phyloP scores from a whole-genome alignment of 208 protist genomes.

The Herpetomonas samuelpessoai region DNA sequence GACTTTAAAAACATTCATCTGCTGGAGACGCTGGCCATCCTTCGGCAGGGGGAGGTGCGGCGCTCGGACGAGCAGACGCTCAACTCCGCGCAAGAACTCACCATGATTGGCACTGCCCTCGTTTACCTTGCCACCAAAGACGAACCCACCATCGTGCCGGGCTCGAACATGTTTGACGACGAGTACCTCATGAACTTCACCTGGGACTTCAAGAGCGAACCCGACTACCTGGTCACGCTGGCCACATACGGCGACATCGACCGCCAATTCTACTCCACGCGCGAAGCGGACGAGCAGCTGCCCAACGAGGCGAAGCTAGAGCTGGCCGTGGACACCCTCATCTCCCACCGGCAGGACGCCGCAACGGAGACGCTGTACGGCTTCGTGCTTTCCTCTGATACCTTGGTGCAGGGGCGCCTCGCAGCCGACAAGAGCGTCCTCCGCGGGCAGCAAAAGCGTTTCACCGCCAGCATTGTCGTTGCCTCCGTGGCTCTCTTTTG shows the following conservation, averaged over 20 bases:
- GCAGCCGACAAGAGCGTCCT: not conserved
- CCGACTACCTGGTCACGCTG: constrained; percentile 11
- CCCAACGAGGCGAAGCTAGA: constrained; percentile 5
- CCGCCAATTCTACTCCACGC: constrained; percentile 16
- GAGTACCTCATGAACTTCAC: constrained; percentile 8
- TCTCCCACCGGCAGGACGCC: constrained; percentile 13
- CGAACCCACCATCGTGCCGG: not conserved
- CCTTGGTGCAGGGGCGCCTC: not conserved
- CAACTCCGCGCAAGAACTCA: not conserved
- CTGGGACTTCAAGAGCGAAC: constrained; percentile 17
- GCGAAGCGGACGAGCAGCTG: constrained; percentile 3
- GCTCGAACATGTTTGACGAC: constrained; percentile 5
- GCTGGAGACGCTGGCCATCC: not conserved
- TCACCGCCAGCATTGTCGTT: not conserved
- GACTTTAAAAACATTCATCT: not conserved
- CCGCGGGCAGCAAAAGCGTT: not conserved
- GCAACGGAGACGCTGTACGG: constrained; percentile 3
- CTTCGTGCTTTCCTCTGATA: constrained; percentile 1
- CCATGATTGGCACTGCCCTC: constrained; percentile 9
- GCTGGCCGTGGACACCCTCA: constrained; percentile 12
- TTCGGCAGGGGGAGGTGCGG: not conserved
- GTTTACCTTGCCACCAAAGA: constrained; percentile 10
- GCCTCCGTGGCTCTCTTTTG: not conserved
- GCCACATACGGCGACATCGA: constrained; percentile 12
- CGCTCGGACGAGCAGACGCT: not conserved